Conservation (phyloP, 1,139 yeast genomes). For the Geotrichum phurueaensis region DNA sequence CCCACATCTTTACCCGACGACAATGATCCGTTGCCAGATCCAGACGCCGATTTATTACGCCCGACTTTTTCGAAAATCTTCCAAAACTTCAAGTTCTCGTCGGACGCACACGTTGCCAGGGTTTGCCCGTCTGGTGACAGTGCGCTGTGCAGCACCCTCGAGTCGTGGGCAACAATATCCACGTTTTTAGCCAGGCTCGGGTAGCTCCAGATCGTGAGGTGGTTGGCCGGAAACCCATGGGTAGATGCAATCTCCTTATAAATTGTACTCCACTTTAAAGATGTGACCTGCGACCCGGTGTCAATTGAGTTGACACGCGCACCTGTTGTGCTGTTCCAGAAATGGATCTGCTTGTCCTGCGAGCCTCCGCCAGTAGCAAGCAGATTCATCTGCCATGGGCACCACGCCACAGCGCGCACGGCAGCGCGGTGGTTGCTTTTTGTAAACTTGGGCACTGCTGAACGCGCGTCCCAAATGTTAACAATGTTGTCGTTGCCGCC, state of each 20-base stretch:
- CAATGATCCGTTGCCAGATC: conserved; percentile 22
- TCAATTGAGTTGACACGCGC: conserved; percentile 79
- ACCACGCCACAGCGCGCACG: conserved; percentile 93
- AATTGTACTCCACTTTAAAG: conserved; percentile 81
- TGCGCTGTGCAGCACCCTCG: conserved; percentile 77
- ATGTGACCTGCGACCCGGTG: conserved; percentile 90
- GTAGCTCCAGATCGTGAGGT: conserved; percentile 76
- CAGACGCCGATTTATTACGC: conserved; percentile 29
- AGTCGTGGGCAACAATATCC: conserved; percentile 85
- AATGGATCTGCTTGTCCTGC: conserved; percentile 80
- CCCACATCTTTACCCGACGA: conserved; percentile 37
- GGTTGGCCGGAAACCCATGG: conserved; percentile 89
- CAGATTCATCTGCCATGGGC: conserved; percentile 77
- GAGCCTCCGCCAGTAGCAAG: conserved; percentile 97
- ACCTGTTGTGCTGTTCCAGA: conserved; percentile 94
- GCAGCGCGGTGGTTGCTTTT: conserved; percentile 88
- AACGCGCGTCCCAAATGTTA: conserved; percentile 89
- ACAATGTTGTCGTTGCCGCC: conserved; percentile 96
- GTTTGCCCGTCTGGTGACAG: conserved; percentile 87
- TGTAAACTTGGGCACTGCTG: conserved; percentile 63
- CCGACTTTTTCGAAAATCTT: conserved; percentile 66
- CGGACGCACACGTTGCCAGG: conserved; percentile 92
- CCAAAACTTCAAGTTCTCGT: conserved; percentile 95
- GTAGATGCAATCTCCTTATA: conserved; percentile 87
- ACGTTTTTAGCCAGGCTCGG: conserved; percentile 86